Percentiles rank a stretch among this genome's conserved stretches.
phyloP scores from a whole-genome alignment of 2,329 filamentous ascomycete genomes.

The Monosporascus sp. region DNA sequence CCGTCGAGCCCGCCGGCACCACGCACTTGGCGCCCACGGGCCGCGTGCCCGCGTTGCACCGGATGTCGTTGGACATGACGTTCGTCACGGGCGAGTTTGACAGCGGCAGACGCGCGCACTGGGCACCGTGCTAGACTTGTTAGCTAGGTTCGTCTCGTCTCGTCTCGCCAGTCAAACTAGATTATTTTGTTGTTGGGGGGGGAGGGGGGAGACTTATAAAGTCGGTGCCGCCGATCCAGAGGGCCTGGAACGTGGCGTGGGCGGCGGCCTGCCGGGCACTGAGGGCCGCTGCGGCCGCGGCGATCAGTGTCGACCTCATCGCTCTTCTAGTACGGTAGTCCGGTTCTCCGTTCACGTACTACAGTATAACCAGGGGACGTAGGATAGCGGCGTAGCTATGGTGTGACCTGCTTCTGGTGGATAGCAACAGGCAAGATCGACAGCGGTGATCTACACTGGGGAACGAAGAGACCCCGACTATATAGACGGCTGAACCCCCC shows the following conservation, averaged over 20 bases:
- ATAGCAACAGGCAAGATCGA: no score
- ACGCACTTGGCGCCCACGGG: constrained; percentile 37
- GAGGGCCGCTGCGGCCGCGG: constrained; percentile 25
- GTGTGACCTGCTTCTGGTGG: no score
- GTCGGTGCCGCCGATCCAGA: constrained; percentile 44
- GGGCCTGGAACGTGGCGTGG: constrained; percentile 49
- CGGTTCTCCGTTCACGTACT: no score
- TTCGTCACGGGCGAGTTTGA: constrained; percentile 48
- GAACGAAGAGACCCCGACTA: no score
- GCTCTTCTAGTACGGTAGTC: background rate
- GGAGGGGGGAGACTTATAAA: constrained; percentile 16
- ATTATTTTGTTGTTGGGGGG: no score
- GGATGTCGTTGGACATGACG: constrained; percentile 34
- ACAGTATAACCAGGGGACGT: no score
- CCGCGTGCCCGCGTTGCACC: constrained; percentile 36
- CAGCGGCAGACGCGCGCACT: constrained; percentile 43
- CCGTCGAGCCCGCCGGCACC: constrained; percentile 41
- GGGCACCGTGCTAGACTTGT: constrained; percentile 27
- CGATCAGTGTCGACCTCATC: constrained; percentile 32
- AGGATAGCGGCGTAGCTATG: no score
- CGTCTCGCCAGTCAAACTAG: background rate
- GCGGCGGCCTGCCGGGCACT: constrained; percentile 32
- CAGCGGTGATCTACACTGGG: no score
- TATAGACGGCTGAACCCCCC: no score
- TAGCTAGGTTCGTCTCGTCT: constrained; percentile 5